These are phyloP conservation scores for Stephania cephalantha DNA, from an alignment of 164 flowering plant species.

Conservation along the genomic window DNA sequence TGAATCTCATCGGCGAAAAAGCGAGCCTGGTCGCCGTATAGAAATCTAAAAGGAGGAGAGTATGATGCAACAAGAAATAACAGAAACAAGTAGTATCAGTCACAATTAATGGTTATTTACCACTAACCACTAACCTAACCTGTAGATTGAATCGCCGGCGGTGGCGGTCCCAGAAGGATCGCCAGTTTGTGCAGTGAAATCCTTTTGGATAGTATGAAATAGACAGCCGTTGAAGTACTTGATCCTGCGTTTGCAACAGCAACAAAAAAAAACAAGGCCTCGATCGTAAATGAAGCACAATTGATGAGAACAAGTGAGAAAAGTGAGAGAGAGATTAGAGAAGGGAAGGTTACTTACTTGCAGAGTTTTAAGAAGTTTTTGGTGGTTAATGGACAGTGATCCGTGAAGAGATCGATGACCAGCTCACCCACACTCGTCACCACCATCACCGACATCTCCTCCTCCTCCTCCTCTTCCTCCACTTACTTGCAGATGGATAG, in stretches of 20 bases:
- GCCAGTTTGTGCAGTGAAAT: slow-evolving; percentile 94
- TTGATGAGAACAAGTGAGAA: background rate
- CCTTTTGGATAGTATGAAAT: slow-evolving; percentile 84
- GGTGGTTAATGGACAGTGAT: slow-evolving; percentile 80
- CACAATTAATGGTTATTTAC: too few species aligned
- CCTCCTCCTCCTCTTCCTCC: too few species aligned
- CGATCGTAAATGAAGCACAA: too few species aligned
- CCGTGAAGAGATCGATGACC: slow-evolving; percentile 62
- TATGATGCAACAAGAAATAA: too few species aligned
- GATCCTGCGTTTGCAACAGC: slow-evolving; percentile 42
- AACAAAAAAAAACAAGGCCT: background rate
- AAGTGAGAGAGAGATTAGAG: background rate
- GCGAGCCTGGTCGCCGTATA: slow-evolving; percentile 95
- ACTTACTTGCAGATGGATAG: too few species aligned
- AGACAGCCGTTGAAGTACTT: slow-evolving; percentile 93
- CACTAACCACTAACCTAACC: slow-evolving; percentile 30
- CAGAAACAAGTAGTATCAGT: too few species aligned
- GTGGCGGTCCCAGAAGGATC: slow-evolving; percentile 84
- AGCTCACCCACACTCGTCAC: slow-evolving; percentile 91
- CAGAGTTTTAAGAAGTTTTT: slow-evolving; percentile 95
- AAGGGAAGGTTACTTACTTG: slow-evolving; percentile 39
- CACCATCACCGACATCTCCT: slow-evolving; percentile 63
- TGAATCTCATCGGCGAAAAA: slow-evolving; percentile 88
- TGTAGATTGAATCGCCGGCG: slow-evolving; percentile 88
- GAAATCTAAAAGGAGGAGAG: slow-evolving; percentile 38